phyloP scores from a whole-genome alignment of 495 filamentous ascomycete species.

The Penicillium silybi region DNA sequence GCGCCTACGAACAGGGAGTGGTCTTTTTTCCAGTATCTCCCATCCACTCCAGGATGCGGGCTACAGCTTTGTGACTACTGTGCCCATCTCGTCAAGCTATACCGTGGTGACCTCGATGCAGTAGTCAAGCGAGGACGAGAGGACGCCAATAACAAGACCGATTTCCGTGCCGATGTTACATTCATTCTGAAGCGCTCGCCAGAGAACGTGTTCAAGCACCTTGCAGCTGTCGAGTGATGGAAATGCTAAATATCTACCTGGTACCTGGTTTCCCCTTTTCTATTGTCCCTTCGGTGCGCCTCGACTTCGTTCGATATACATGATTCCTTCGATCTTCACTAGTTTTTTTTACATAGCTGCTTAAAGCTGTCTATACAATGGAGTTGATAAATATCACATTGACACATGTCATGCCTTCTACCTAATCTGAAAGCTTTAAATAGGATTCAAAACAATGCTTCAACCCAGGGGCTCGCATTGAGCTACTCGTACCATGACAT shows the following conservation, averaged over 20 bases:
- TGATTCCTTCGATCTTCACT: neutral
- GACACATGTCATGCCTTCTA: neutral
- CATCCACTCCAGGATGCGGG: conserved; percentile 1
- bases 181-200: neutral
- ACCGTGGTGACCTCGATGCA: conserved; percentile 1
- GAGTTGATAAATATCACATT: neutral
- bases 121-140: neutral
- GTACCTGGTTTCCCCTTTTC: neutral
- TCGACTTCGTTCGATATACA: too few relatives aligned
- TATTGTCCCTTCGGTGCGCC: neutral
- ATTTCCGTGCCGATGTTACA: conserved; percentile 5
- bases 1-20: neutral
- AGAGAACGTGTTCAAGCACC: neutral
- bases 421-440: too few relatives aligned
- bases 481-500: neutral
- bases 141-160: neutral
- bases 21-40: neutral
- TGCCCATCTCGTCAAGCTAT: neutral
- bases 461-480: neutral
- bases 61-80: conserved; percentile 7
- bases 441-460: neutral
- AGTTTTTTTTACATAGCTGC: neutral
- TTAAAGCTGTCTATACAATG: neutral
- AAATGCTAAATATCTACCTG: neutral
- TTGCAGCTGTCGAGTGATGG: neutral